Conservation (phyloP, 306 rosid genomes). For the Cyclanthera cordifolia region DNA sequence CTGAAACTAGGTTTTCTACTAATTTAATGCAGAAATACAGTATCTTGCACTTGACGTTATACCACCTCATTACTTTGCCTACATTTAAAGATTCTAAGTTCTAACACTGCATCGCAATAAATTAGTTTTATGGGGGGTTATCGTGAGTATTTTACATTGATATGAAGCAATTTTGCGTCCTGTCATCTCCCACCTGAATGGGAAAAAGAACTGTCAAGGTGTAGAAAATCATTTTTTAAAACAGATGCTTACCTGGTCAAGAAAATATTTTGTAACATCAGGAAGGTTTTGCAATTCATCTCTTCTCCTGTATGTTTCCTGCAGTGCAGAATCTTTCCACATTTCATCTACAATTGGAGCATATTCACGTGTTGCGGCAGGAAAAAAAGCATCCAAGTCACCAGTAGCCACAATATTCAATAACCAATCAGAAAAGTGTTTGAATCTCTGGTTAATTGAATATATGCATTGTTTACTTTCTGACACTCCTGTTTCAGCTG, state of each 20-base stretch:
- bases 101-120: not conserved
- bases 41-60: not conserved
- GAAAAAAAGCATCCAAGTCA: conserved; percentile 80
- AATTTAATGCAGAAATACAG: conserved; percentile 4
- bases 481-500: conserved; percentile 34
- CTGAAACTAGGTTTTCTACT: not conserved
- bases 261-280: conserved; percentile 73
- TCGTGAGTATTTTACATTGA: not conserved
- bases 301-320: conserved; percentile 78
- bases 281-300: conserved; percentile 74
- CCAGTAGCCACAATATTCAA: conserved; percentile 83
- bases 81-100: not conserved
- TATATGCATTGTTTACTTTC: conserved; percentile 50
- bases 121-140: not conserved
- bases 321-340: conserved; percentile 80
- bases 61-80: not conserved
- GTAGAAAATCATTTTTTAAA: not conserved
- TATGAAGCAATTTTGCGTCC: not conserved
- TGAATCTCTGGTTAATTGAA: conserved; percentile 64
- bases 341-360: conserved; percentile 80
- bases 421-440: conserved; percentile 85
- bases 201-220: not conserved
- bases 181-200: not conserved
- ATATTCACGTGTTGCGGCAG: conserved; percentile 95
- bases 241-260: conserved; percentile 56